Evolutionary conservation across 2,329 filamentous ascomycete species (phyloP).

Genomic region (Aspergillus fischeri): DNA sequence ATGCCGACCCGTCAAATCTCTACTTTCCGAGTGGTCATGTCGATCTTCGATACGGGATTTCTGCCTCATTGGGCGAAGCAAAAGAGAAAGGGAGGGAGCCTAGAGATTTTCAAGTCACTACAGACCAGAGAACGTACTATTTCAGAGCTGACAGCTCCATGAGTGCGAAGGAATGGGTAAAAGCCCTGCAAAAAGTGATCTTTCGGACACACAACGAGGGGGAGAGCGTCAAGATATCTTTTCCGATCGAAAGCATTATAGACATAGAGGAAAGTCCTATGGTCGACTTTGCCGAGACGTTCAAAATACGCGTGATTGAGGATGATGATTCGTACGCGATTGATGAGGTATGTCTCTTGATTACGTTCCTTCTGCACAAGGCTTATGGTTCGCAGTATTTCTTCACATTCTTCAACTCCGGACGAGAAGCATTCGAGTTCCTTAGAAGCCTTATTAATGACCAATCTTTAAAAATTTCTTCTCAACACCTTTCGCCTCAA

Average conservation of each 20-base stretch:
- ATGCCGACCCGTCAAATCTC: slow-evolving; percentile 72
- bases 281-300: slow-evolving; percentile 86
- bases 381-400: slow-evolving; percentile 65
- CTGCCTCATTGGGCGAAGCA: slow-evolving; percentile 67
- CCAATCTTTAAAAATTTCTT: slow-evolving; percentile 43
- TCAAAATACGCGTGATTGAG: slow-evolving; percentile 89
- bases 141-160: slow-evolving; percentile 83
- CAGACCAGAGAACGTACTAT: slow-evolving; percentile 75
- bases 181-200: slow-evolving; percentile 87
- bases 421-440: slow-evolving; percentile 75
- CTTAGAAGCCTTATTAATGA: slow-evolving; percentile 70
- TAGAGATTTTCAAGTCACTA: slow-evolving; percentile 74
- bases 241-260: slow-evolving; percentile 83
- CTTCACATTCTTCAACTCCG: slow-evolving; percentile 89
- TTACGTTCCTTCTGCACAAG: not conserved
- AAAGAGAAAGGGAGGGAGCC: slow-evolving; percentile 69
- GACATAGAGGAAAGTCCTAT: slow-evolving; percentile 91
- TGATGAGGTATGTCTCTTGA: slow-evolving; percentile 64
- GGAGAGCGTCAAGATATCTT: slow-evolving; percentile 91
- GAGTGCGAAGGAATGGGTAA: slow-evolving; percentile 96
- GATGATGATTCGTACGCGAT: slow-evolving; percentile 92
- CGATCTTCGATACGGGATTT: slow-evolving; percentile 86
- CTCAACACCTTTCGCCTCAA: slow-evolving; percentile 22
- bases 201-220: slow-evolving; percentile 95
- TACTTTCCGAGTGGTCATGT: slow-evolving; percentile 93